Base-by-base conservation (phyloP, 2,329 filamentous ascomycete species). In the Fusarium longipes region DNA sequence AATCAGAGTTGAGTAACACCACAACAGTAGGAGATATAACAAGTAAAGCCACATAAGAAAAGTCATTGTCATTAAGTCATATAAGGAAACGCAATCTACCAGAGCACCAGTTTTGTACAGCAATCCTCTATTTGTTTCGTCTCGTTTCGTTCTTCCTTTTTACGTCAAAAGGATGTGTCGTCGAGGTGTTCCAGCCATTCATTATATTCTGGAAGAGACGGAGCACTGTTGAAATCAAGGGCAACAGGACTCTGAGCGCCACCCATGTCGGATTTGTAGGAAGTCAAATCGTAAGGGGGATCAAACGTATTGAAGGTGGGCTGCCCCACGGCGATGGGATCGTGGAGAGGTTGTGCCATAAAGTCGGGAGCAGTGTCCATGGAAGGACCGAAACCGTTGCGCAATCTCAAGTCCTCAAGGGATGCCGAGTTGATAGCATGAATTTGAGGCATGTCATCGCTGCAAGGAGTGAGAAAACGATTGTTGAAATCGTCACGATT, bases 381-480 rank as follows among this genome's bases (percentile, higher is more conserved):
- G 18, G 71, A 73, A 52, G 72, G 72, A 32, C 72, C 72, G 51
- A 74, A 74, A 22, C 72, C 72, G 44, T 74, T 74, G 42, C 63
- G 70, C 30, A 71, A 58, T 57, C 71, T 68, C 17, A 68, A 50
- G 17, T 73, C 72, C 57, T 77, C 75, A 22, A 78, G 61, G 8
- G 70, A 71, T 17, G 70, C 70, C 24, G 76, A 72, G 29, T 74
- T 72, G 20, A 77, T 65, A 10, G 69, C 66, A n/a, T 74, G 61
- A 9, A 58, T 52, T 8, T 73, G 70, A 2, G 70, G 35, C 75
- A 77, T 76, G 67, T 86, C 84, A 56, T 87, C 85, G 74, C 84
- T 86, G 74, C 81, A 83, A 2, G 85, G 85, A 0, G 85, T 87
- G 59, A 86, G 80, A 27, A 86, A 80, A 14, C 82, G 77, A 57